Conservation (phyloP, 78 protist genomes). For the Neovahlkampfia damariscottae region DNA sequence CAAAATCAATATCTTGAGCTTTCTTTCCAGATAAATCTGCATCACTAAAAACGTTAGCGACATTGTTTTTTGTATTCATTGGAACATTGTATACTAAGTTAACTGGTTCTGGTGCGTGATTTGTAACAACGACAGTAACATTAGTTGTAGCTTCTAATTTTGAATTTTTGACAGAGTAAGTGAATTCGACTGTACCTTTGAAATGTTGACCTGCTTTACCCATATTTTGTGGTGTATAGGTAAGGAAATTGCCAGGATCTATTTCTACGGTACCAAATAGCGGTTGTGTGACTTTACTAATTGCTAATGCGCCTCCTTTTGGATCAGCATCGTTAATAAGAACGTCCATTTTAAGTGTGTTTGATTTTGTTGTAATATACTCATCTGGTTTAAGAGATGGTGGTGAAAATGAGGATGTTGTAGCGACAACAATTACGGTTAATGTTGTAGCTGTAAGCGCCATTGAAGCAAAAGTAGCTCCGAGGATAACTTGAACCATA, state of each 20-base stretch:
- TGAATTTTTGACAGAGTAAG: background rate
- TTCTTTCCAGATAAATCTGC: background rate
- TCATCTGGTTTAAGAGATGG: too few relatives aligned
- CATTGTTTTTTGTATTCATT: background rate
- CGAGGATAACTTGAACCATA: too few relatives aligned
- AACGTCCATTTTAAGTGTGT: too few relatives aligned
- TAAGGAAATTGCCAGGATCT: background rate
- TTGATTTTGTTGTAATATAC: too few relatives aligned
- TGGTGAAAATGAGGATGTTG: too few relatives aligned
- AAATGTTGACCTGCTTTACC: background rate
- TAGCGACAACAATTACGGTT: too few relatives aligned
- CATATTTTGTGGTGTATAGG: too few relatives aligned
- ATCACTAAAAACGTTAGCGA: background rate
- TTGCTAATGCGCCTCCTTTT: background rate
- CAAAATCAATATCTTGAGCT: background rate
- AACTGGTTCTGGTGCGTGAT: background rate
- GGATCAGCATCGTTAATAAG: background rate
- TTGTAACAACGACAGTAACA: background rate
- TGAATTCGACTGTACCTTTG: background rate
- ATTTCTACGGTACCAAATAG: background rate
- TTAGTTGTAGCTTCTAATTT: background rate
- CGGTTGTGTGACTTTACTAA: background rate
- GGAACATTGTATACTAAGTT: background rate
- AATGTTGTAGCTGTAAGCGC: too few relatives aligned
- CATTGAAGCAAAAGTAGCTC: too few relatives aligned